These are phyloP conservation scores for Claviceps lovelessii DNA, from an alignment of 2,329 filamentous ascomycete genomes.

Conservation along the genomic window DNA sequence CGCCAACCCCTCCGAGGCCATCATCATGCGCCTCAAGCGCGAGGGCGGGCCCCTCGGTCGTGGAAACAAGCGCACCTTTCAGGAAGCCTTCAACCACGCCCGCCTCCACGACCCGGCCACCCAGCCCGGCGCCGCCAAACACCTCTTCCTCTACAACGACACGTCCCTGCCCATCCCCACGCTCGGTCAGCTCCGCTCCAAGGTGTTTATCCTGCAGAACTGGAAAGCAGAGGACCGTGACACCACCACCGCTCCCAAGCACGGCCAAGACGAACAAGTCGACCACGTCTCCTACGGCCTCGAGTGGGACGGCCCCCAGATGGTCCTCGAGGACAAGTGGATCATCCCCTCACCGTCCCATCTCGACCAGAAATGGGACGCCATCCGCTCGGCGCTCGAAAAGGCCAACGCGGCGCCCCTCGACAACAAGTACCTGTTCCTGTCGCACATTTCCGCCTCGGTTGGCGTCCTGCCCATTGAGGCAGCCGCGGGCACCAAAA, in stretches of 20 bases:
- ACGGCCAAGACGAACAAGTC: too few species aligned
- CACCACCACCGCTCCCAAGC: too few species aligned
- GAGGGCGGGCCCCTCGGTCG: conserved; percentile 25
- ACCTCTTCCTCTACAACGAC: conserved; percentile 22
- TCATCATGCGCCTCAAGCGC: conserved; percentile 37
- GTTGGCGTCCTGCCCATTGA: conserved; percentile 35
- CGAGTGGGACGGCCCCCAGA: conserved; percentile 29
- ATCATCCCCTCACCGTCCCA: conserved; percentile 27
- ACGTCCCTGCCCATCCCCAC: conserved; percentile 23
- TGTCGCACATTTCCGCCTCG: conserved; percentile 33
- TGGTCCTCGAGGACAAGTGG: conserved; percentile 34
- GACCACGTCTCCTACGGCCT: conserved; percentile 23
- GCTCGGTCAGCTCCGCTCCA: conserved; percentile 30
- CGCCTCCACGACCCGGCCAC: conserved; percentile 21
- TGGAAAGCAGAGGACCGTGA: conserved; percentile 18
- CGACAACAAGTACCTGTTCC: conserved; percentile 25
- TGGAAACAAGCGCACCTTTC: conserved; percentile 25
- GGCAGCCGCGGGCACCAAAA: conserved; percentile 32
- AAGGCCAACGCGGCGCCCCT: conserved; percentile 19
- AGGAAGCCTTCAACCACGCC: conserved; percentile 30
- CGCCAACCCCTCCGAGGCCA: conserved; percentile 28
- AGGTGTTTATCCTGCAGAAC: conserved; percentile 33
- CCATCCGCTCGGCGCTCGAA: conserved; percentile 26
- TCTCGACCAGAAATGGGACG: conserved; percentile 32
- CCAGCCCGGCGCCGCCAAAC: conserved; percentile 18